Base-by-base conservation (phyloP, 108 stramenopile genomes). In the Nannochloropsis oceanica region DNA sequence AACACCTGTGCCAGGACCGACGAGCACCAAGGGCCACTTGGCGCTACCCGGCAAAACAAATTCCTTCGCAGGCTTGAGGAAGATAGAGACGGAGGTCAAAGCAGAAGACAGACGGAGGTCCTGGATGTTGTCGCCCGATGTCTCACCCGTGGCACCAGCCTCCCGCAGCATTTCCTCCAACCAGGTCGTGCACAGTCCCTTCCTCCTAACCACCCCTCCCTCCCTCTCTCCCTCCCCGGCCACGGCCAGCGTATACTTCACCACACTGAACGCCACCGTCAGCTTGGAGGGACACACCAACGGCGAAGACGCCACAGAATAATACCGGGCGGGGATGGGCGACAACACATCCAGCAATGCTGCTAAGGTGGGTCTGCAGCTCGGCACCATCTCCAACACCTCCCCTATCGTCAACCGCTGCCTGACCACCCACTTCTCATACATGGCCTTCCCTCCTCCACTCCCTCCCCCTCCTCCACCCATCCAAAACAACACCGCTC, bases 1-100 rank as follows among this genome's bases (percentile, higher is more conserved):
- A 14, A 89, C 89, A 12, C 87, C 89, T 12, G 89, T 89, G n/a
- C 89, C 89, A 12, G 89, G 89, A 12, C 89, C 89, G 24, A 89
- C 86, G 14, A 89, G 85, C 9, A 89, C 84, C 73, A 86, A 88
- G 13, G 89, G 89, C 89, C 88, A 89, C 44, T 82, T 83, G 13
- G 86, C 81, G 82, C 88, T 88, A 14, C 85, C 89, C 0, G 89
- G 89, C 42, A 89, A 85, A 3, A 85, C 84, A 87, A 89, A 89
- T 34, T 89, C 87, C 86, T 88, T 89, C 13, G 89, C 83, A 5
- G 89, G 89, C 42, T 88, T 87, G 50, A 88, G 25, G 73, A 88
- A 89, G n/a, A 89, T n/a, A 43, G 88, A 85, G 26, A 88, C 44
- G 26, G 26, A 43, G 26, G 59, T 2, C 22, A 73, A 8, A n/a